Base-by-base conservation (phyloP, 305 asterid species). In the Plantago rigida region DNA sequence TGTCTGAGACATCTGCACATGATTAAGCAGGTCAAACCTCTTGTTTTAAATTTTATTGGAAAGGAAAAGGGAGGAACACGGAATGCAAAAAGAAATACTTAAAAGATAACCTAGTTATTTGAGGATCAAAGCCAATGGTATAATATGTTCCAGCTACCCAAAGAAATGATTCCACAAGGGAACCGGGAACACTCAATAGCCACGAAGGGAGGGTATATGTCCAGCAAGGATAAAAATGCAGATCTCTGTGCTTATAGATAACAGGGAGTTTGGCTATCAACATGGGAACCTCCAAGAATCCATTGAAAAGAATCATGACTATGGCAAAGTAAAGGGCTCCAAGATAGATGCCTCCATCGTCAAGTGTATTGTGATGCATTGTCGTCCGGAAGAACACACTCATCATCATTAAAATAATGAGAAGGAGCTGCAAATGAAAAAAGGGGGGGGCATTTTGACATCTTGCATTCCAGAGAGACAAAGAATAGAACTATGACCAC, bases 251-350 rank as follows among this genome's bases (percentile, higher is more conserved):
- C 81, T 84, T 86, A 82, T 83, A 86, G 71, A 86, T 74, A 70
- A 86, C 81, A 13, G 94, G 92, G 68, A 86, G 89, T 78, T 86
- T 86, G 36, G 87, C 69, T 62, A 86, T 80, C 77, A 83, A 71
- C 89, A 86, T 83, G 1, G 92, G 89, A 51, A 86, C 92, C 80
- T 86, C 94, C 87, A 80, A 71, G 61, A 86, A 86, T 54, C 94
- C 94, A 65, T 86, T 86, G 65, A 86, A 86, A 65, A 86, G 88
- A 76, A 84, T 79, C 87, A 84, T 84, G 63, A 86, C 92, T 62
- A 83, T 81, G 19, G 84, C 87, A 69, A 83, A 86, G 78, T 83
- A 84, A 19, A 86, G 80, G 31, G 92, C 95, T 13, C 95, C 95
- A 13, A 86, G 91, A 67, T 79, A 86, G 59, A 86, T 69, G 67